Base-by-base conservation (phyloP, 2,329 filamentous ascomycete genomes). In the Ceratocystis ficicola region DNA sequence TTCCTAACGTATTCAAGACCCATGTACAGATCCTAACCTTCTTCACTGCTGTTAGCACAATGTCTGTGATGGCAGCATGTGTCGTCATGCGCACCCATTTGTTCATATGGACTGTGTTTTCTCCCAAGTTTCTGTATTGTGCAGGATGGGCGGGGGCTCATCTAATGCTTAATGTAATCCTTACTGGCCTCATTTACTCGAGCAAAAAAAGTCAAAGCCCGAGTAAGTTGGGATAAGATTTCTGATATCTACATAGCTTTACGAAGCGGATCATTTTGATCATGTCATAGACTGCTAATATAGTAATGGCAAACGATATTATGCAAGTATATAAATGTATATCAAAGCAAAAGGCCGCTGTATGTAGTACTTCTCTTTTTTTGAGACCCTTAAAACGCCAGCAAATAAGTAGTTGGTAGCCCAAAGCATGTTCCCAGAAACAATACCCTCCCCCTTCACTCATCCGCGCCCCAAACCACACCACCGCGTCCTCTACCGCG, bases 61-160 rank as follows among this genome's bases (percentile, higher is more conserved):
- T 84, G 2, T 87, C 85, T 60, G 87, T 96, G 28, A 97, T 97
- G 93, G 84, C 82, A 15, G 91, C 93, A 17, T 99, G 94, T 74
- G 91, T 88, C 61, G 80, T 83, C 6, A 75, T 99, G 72, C 80
- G 93, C 70, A 90, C 89, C 36, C 94, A 99, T 79, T 75, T 99
- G 67, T 99, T 99, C 73, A 92, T 99, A 68, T 99, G 94, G 94
- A 97, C 93, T 0, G 94, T 99, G 10, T 99, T 99, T 75, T 95
- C 90, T 69, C 94, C 94, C 0, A 99, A 97, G 75, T 97, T 92
- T 74, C 77, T 99, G 70, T 99, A 95, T 74, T 89, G 86, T 69
- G 87, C 94, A 80, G 90, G 88, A 15, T 99, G 94, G 95, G 85
- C 93, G 59, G 89, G 84, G 6, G 90, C 92, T 77, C 93, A 99